These are phyloP conservation scores for Aspergillus panamensis DNA, from an alignment of 495 filamentous ascomycete species.

Conservation along the genomic window DNA sequence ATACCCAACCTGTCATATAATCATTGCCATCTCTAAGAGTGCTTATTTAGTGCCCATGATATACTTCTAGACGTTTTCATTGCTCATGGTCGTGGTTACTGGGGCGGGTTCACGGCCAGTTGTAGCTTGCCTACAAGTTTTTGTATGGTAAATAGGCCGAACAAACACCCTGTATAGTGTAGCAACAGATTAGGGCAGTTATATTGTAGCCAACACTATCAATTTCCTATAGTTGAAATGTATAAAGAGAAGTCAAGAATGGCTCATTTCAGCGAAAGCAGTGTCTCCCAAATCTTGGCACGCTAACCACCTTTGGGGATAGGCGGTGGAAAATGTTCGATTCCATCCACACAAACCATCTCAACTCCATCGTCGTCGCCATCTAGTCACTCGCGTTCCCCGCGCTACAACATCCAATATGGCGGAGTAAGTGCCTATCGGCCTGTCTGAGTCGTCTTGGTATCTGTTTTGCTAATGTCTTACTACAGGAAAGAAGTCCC, in stretches of 20 bases:
- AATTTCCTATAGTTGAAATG: neutral
- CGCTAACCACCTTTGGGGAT: conserved; percentile 25
- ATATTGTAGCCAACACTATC: too few relatives aligned
- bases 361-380: conserved; percentile 28
- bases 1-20: too few relatives aligned
- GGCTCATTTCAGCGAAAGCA: neutral
- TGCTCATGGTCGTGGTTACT: too few relatives aligned
- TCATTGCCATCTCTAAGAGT: too few relatives aligned
- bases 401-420: conserved; percentile 36
- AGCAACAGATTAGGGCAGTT: too few relatives aligned
- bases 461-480: conserved; percentile 15
- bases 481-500: conserved; percentile 54
- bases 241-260: neutral
- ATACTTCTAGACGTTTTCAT: too few relatives aligned
- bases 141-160: too few relatives aligned
- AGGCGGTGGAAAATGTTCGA: conserved; percentile 35
- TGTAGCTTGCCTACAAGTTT: too few relatives aligned
- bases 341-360: conserved; percentile 47
- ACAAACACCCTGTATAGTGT: too few relatives aligned
- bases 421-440: conserved; percentile 39
- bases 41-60: too few relatives aligned
- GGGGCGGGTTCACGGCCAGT: too few relatives aligned
- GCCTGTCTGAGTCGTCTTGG: neutral
- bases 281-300: conserved; percentile 20
- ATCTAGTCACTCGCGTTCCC: conserved; percentile 21